phyloP scores from a whole-genome alignment of 331 rosid species.

The Saraca asoca region DNA sequence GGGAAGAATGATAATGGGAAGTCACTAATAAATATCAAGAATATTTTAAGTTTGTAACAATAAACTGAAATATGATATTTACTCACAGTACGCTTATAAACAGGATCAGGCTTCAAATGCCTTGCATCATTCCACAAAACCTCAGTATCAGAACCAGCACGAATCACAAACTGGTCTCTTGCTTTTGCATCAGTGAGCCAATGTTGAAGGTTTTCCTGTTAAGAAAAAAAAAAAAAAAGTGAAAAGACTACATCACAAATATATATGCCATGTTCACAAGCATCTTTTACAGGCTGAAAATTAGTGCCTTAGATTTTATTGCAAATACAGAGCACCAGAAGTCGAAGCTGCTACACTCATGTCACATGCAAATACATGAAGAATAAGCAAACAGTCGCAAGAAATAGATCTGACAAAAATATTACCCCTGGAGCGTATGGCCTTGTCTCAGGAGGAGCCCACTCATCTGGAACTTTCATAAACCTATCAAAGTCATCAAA shows the following conservation, averaged over 20 bases:
- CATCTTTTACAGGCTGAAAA: not conserved
- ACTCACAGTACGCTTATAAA: constrained; percentile 82
- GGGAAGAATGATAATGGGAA: not conserved
- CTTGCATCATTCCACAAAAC: constrained; percentile 93
- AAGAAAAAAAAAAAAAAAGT: not conserved
- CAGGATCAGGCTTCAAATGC: constrained; percentile 79
- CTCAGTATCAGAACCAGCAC: constrained; percentile 86
- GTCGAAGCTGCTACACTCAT: not conserved
- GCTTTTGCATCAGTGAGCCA: constrained; percentile 94
- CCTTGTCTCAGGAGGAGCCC: constrained; percentile 81
- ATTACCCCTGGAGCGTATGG: constrained; percentile 83
- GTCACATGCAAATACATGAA: not conserved
- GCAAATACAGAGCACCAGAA: not conserved
- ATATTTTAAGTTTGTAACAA: constrained; percentile 12
- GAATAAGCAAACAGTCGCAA: not conserved
- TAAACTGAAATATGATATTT: not conserved
- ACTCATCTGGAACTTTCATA: constrained; percentile 81
- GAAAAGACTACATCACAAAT: constrained; percentile 9
- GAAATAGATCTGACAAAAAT: not conserved
- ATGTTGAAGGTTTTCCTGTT: constrained; percentile 86
- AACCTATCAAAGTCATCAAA: constrained; percentile 76
- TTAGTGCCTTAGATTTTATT: too few relatives aligned
- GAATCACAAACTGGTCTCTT: constrained; percentile 87
- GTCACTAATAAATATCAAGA: constrained; percentile 5
- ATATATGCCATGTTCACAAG: not conserved